Evolutionary conservation across 176 grass and related monocot genomes (phyloP).

Genomic region (Rhynchospora tenuis): DNA sequence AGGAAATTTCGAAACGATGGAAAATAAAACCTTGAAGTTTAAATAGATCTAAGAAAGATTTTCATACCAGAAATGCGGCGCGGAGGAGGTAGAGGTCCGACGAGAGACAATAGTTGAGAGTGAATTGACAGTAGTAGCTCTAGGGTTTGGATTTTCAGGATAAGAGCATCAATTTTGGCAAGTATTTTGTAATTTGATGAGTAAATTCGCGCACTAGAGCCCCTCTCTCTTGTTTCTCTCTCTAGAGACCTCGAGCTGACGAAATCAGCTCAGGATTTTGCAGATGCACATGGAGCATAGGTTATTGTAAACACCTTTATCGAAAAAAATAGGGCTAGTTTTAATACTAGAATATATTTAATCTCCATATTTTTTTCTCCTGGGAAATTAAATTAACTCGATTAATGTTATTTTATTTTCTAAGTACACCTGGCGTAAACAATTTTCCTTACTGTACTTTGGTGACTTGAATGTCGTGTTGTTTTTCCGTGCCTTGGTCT

Average conservation of each 20-base stretch:
- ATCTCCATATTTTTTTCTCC: too few relatives aligned
- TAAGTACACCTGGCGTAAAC: too few relatives aligned
- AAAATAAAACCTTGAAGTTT: neutral
- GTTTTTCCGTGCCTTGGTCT: too few relatives aligned
- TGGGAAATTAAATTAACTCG: too few relatives aligned
- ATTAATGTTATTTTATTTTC: too few relatives aligned
- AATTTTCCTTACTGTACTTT: too few relatives aligned
- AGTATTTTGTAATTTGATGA: neutral
- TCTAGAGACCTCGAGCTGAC: neutral
- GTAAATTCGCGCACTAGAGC: neutral
- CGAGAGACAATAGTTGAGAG: neutral
- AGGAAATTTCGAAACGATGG: too few relatives aligned
- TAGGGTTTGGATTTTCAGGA: neutral
- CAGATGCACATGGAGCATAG: neutral
- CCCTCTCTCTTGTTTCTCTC: neutral
- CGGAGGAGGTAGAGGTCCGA: too few relatives aligned
- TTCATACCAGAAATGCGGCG: neutral
- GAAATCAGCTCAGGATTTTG: neutral
- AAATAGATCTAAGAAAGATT: neutral
- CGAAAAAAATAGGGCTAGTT: neutral
- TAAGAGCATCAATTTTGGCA: neutral
- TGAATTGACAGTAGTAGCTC: neutral
- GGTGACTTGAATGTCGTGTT: too few relatives aligned
- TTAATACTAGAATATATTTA: too few relatives aligned
- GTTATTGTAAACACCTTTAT: neutral